Evolutionary conservation across 129 eudicot genomes (phyloP), one percentile per base, ranked within the genome.

Genomic region (Calendula officinalis): DNA sequence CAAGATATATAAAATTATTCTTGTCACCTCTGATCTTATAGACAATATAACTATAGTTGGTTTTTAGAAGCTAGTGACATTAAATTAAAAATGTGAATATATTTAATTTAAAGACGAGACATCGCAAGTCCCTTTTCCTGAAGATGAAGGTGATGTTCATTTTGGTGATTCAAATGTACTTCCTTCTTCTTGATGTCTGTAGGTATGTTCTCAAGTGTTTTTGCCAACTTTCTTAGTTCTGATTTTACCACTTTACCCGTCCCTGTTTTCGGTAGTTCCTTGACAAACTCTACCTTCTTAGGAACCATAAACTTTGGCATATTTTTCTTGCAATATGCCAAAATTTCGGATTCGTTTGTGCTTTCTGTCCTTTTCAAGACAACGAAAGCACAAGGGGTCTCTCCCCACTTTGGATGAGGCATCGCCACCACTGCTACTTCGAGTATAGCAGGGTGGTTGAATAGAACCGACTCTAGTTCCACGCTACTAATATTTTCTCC

Each of bases 371-470:
- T n/a, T 43, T 43, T 43, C 48, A 43, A 9, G 48, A 43, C 48
- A n/a, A 43, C 48, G 12, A 43, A 43, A 43, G 48, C 48, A n/a
- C 48, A 43, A 5, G 48, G 48, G 12, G 10, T 43, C 12, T 43
- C 48, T 43, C 48, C 48, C 48, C 48, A 43, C 48, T n/a, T 43
- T 43, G 48, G 48, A 43, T 43, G 48, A 43, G 48, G 48, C 48
- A 43, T 43, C 12, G 48, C 48, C 9, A 43, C 48, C 48, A 43
- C 48, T 43, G 48, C 48, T 0, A n/a, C 48, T 43, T 43, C 48
- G 48, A 22, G 30, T 22, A 22, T 22, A 22, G 30, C 30, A 2
- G 30, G 30, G 30, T 22, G 30, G 30, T 22, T 9, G 12, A 43
- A 43, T 5, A 43, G 13, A 43, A 43, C 12, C 12, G 48, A 5